Evolutionary conservation across 805 yeast genomes (phyloP), one percentile per base, ranked within the genome.

Genomic region (Candida patagonica): DNA sequence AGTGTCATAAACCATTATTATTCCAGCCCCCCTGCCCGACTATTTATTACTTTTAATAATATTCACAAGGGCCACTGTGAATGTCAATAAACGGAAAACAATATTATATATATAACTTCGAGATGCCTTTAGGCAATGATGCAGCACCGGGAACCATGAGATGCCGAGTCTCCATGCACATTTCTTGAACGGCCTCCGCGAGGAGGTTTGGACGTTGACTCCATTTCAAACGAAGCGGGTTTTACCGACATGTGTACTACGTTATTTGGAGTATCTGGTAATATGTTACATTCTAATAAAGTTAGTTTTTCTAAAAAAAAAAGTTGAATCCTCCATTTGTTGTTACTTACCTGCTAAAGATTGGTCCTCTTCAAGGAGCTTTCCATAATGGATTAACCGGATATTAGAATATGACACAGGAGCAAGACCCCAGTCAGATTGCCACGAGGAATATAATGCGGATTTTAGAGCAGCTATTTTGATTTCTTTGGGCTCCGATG

Each of bases 301-400:
- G 23, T 34, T 20, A 23, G 26, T 15, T 16, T 30, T 9, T 25
- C n/a, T n/a, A n/a, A n/a, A n/a, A n/a, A n/a, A n/a, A n/a, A n/a
- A n/a, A n/a, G n/a, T n/a, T n/a, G n/a, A n/a, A n/a, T n/a, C n/a
- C n/a, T n/a, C n/a, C n/a, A n/a, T 8, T 24, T 24, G 26, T 7
- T 4, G 17, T 30, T 12, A 20, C 34, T 3, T 16, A 29, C 33
- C 41, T 22, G 40, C 50, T 8, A 52, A 44, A 2, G 48, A 37
- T 26, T 45, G 42, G 24, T 37, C 5, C 25, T 52, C 57, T 16
- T 51, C 52, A 13, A 60, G 42, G 7, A 57, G 47, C 37, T 49
- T 47, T 17, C 65, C 65, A 37, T 59, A 38, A 35, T 57, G 56
- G 16, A 60, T 59, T n/a, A 60, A 41, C 12, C 64, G 46, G 13